Percentiles rank a stretch among this genome's conserved stretches.
Evolutionary conservation across 1,284 basidiomycete genomes (phyloP).

Genomic region (Ustanciosporium gigantosporum): DNA sequence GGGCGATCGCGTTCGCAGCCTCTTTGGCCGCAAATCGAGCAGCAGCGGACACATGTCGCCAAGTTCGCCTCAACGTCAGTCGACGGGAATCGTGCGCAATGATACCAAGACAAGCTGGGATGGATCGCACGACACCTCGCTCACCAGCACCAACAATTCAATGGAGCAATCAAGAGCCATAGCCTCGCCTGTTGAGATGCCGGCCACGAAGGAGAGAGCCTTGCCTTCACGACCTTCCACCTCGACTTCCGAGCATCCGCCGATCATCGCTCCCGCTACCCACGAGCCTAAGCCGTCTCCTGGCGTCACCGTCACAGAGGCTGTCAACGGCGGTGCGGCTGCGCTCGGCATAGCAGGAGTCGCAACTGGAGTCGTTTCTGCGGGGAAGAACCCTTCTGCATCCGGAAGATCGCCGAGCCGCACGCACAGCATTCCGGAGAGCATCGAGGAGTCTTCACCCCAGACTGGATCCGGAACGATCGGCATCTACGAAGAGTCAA

Average conservation of each 20-base stretch:
- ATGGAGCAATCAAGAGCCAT: constrained; percentile 19
- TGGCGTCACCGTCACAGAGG: constrained; percentile 11
- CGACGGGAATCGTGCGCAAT: constrained; percentile 5
- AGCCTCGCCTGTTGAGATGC: constrained; percentile 13
- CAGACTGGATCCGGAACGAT: neutral
- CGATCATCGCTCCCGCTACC: constrained; percentile 8
- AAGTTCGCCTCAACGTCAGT: constrained; percentile 10
- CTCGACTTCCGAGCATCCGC: constrained; percentile 18
- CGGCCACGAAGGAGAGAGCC: constrained; percentile 4
- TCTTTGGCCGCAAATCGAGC: constrained; percentile 37
- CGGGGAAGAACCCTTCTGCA: too few species aligned
- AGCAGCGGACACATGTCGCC: constrained; percentile 23
- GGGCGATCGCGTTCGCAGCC: constrained; percentile 30
- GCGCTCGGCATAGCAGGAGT: constrained; percentile 4
- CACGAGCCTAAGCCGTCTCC: constrained; percentile 5
- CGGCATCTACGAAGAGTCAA: neutral
- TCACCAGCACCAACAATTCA: constrained; percentile 28
- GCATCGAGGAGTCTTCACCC: neutral
- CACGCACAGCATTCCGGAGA: constrained; percentile 8
- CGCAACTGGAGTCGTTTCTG: too few species aligned
- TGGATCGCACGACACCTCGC: constrained; percentile 21
- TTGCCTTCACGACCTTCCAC: constrained; percentile 23
- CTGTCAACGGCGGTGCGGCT: constrained; percentile 3
- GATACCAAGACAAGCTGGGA: constrained; percentile 26
- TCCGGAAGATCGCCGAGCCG: constrained; percentile 25